These are phyloP conservation scores for Colletotrichum sojae DNA, from an alignment of 2,329 filamentous ascomycete species.

Conservation along the genomic window DNA sequence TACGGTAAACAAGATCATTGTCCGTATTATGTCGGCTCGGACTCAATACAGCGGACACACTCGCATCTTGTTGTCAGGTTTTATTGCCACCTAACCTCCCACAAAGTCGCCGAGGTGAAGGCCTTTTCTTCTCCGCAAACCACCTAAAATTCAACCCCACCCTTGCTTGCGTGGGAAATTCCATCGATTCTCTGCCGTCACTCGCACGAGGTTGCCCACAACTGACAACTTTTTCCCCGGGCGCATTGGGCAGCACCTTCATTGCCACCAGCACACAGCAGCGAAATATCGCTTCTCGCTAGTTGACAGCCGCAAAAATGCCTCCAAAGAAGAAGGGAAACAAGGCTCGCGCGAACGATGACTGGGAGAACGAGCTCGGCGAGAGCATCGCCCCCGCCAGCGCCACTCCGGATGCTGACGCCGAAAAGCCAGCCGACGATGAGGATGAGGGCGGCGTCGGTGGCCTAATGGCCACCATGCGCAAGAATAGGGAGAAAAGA, in stretches of 20 bases:
- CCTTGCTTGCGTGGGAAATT: slow-evolving; percentile 27
- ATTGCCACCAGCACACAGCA: neutral
- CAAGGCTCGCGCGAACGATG: slow-evolving; percentile 86
- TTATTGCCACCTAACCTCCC: slow-evolving; percentile 25
- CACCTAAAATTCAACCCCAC: slow-evolving; percentile 28
- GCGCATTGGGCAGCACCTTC: slow-evolving; percentile 12
- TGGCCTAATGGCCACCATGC: slow-evolving; percentile 83
- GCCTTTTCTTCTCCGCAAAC: slow-evolving; percentile 12
- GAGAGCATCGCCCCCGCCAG: slow-evolving; percentile 78
- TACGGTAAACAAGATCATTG: slow-evolving; percentile 8
- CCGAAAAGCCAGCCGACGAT: slow-evolving; percentile 66
- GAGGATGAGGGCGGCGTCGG: slow-evolving; percentile 70
- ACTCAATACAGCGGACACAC: slow-evolving; percentile 10
- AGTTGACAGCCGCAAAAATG: slow-evolving; percentile 69
- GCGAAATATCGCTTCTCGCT: neutral
- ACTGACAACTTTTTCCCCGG: slow-evolving; percentile 17
- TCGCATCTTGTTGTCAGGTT: slow-evolving; percentile 16
- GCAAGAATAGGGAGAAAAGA: slow-evolving; percentile 87
- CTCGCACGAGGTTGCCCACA: slow-evolving; percentile 29
- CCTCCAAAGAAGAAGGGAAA: slow-evolving; percentile 93
- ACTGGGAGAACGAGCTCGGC: slow-evolving; percentile 95
- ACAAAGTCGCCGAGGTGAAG: slow-evolving; percentile 1
- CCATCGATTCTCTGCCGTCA: slow-evolving; percentile 26
- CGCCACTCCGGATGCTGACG: slow-evolving; percentile 64
- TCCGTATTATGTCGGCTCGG: slow-evolving; percentile 36